Base-by-base conservation (phyloP, 805 yeast species). In the Candida ascalaphidarum region DNA sequence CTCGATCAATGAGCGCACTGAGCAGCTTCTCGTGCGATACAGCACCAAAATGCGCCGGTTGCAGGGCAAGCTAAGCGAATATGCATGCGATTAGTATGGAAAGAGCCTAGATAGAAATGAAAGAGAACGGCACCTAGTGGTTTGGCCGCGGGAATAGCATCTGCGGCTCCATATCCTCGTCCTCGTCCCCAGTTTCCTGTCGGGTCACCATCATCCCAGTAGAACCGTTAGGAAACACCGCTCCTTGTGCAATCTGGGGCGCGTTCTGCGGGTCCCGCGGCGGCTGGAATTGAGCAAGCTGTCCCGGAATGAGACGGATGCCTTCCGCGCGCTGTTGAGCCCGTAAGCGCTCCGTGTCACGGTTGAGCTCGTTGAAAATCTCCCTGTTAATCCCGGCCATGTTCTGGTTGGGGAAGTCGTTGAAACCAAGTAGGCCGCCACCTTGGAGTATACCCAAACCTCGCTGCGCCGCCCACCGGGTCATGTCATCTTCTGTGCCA, bases 181-280 rank as follows among this genome's bases (percentile, higher is more conserved):
- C 63, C 21, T 51, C 58, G 23, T 50, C 56, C 21, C 48, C 57
- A 25, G 42, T 47, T 5, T 46, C 50, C 27, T 44, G 37, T 33
- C 4, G 55, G 52, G 11, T 35, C 35, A 5, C 39, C 30, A 37
- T 44, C 31, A 27, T 43, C 40, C n/a, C n/a, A n/a, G n/a, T n/a
- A n/a, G n/a, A n/a, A 17, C 44, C 52, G 39, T 39, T 40, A 14
- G 63, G 56, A 31, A 62, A 62, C 3, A 62, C 63, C 11, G 67
- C 56, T 5, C 62, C 64, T 34, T 61, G 68, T 11, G 41, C 39
- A 8, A 61, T 55, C 22, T 59, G 67, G 1, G 68, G 68, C 4
- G 66, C 67, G 39, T 60, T 48, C 18, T 17, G 18, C 18, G 18
- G 8, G 18, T 17, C 8, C 8, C 8, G 6, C 8, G 18, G 18